Evolutionary conservation across 257 asterid genomes (phyloP), one percentile per base, ranked within the genome.

Genomic region (Solanum appendiculatum): DNA sequence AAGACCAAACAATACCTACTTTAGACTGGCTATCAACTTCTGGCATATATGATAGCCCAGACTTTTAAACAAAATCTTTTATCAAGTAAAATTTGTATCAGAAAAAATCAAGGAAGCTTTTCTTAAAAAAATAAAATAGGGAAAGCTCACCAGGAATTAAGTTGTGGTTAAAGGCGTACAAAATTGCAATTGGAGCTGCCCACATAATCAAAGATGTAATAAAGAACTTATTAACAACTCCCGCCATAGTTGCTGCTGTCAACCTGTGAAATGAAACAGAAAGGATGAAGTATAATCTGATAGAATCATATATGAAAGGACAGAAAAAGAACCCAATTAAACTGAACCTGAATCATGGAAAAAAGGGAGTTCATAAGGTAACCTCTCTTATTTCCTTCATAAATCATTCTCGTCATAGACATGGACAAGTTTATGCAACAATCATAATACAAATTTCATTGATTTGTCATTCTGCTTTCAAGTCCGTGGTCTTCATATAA

Each of bases 131-230:
- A 16, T 7, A 16, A 31, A 31, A 3, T 69, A 69, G 85, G 5
- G 75, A 31, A 83, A 63, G 72, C 92, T 91, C 90, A 96, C 97
- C 96, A 2, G 97, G 98, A 78, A 91, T 90, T 48, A 94, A 70
- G 23, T 88, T 93, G 78, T 90, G 93, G 88, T 91, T 93, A 75
- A 93, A 93, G 11, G 91, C 94, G 72, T 92, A 96, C 27, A 96
- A 83, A 88, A 95, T 88, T 15, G 93, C 93, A 82, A 95, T 63
- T 29, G 98, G 98, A 87, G 92, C 92, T 31, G 88, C 91, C 93
- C 93, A 93, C 98, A 95, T 93, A 77, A 88, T 84, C 85, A 93
- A 44, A 36, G 98, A 94, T 74, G 98, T 90, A 82, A 94, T 73
- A 58, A 93, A 75, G 40, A 96, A 96, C 92, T 93, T 94, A 93